A percentile compares a stretch with the other conserved stretches of the same genome.
Conservation (phyloP, 176 grass and related monocot species). For the Carex cristatella region DNA sequence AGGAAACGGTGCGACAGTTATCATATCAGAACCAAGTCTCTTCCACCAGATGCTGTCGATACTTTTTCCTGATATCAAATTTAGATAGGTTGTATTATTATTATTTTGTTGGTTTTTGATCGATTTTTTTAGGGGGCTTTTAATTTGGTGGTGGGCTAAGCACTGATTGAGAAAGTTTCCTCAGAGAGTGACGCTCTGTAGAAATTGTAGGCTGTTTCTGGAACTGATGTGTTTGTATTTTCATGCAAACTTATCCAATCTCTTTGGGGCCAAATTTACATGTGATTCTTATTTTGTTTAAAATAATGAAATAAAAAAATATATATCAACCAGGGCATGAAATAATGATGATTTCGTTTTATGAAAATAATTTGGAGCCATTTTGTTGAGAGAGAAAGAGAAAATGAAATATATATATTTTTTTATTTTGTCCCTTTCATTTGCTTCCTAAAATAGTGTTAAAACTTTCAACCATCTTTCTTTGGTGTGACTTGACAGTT, state of each 20-base stretch:
- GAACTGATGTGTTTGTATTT: background rate
- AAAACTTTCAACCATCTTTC: background rate
- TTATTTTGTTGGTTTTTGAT: background rate
- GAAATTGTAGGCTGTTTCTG: background rate
- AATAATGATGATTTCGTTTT: background rate
- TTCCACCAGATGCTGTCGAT: constrained; percentile 4
- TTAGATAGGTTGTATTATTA: background rate
- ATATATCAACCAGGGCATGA: background rate
- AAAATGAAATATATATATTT: background rate
- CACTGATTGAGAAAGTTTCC: background rate
- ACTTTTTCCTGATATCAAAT: background rate
- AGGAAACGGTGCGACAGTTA: constrained; percentile 4
- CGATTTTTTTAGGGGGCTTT: background rate
- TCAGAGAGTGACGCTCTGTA: background rate
- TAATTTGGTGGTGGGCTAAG: background rate
- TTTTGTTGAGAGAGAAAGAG: background rate
- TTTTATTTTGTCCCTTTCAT: background rate
- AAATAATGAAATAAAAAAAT: background rate
- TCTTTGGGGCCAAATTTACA: background rate
- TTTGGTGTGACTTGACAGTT: too few species aligned
- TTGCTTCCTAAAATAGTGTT: background rate
- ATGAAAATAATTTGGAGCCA: background rate
- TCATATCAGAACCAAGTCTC: constrained; percentile 23
- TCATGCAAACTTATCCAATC: background rate
- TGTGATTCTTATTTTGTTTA: background rate